Percentiles rank a stretch among this genome's conserved stretches.
Evolutionary conservation across 73 alveolate species (phyloP).

Genomic region (Halteria grandinella): DNA sequence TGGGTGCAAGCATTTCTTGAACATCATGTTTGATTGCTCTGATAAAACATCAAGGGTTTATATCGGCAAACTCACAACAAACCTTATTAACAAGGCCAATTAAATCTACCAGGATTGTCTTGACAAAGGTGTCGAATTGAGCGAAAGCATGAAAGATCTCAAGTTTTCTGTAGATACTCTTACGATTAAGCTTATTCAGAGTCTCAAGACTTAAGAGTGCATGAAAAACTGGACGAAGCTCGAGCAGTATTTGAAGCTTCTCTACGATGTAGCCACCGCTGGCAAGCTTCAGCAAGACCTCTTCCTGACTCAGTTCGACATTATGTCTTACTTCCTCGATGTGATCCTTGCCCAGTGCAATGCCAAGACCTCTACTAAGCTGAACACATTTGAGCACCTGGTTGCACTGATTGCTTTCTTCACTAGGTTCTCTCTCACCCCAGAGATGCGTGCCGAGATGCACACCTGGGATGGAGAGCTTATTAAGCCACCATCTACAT

Average conservation of each 20-base stretch:
- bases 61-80: background rate
- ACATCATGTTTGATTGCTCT: slow-evolving; percentile 21
- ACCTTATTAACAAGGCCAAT: slow-evolving; percentile 1
- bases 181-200: background rate
- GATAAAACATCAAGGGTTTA: slow-evolving; percentile 38
- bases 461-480: background rate
- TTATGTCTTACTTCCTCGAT: slow-evolving; percentile 61
- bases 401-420: slow-evolving; percentile 22
- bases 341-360: slow-evolving; percentile 66
- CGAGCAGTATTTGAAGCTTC: slow-evolving; percentile 66
- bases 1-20: background rate
- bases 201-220: slow-evolving; percentile 21
- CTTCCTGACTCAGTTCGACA: slow-evolving; percentile 35
- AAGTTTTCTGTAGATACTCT: slow-evolving; percentile 21
- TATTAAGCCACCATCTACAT: slow-evolving; percentile 18
- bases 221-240: slow-evolving; percentile 74
- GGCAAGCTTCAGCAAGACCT: slow-evolving; percentile 40
- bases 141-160: background rate
- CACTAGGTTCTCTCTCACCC: slow-evolving; percentile 23
- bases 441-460: background rate
- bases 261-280: slow-evolving; percentile 51
- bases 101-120: slow-evolving; percentile 20
- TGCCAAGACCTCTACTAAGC: slow-evolving; percentile 46
- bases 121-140: background rate
- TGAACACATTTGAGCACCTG: slow-evolving; percentile 34